phyloP scores from a whole-genome alignment of 352 stramenopile genomes.

The Saprolegnia parasitica region DNA sequence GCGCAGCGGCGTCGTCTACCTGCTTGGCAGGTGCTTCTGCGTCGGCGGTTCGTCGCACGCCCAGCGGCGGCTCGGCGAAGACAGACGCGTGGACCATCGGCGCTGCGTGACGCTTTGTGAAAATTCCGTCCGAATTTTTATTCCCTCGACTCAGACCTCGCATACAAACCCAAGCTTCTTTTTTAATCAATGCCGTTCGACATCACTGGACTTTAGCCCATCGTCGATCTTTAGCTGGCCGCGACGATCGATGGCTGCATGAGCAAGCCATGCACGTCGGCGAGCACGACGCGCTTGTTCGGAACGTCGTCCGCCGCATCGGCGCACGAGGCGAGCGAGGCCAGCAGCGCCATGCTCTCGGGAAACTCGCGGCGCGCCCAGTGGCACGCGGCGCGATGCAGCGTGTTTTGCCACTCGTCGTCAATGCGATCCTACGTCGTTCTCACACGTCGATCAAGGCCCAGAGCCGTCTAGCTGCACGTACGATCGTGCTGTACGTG shows the following conservation, averaged over 20 bases:
- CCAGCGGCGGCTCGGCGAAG: slow-evolving; percentile 8
- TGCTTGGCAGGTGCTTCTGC: neutral
- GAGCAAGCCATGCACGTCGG: slow-evolving; percentile 9
- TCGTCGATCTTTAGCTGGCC: neutral
- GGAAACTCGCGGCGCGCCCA: slow-evolving; percentile 2
- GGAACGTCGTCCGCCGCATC: neutral
- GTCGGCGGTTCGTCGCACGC: slow-evolving; percentile 9
- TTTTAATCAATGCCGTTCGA: neutral
- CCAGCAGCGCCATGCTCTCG: slow-evolving; percentile 15
- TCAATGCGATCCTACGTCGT: slow-evolving; percentile 16
- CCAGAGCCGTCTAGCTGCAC: neutral
- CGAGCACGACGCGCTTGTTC: slow-evolving; percentile 21
- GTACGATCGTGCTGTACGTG: slow-evolving; percentile 15
- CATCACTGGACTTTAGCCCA: slow-evolving; percentile 5
- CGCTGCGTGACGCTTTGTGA: neutral
- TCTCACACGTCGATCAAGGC: neutral
- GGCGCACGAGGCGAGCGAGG: neutral
- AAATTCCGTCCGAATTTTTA: slow-evolving; percentile 6
- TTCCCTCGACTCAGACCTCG: neutral
- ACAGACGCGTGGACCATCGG: slow-evolving; percentile 8
- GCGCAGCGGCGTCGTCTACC: neutral
- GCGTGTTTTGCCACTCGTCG: slow-evolving; percentile 26
- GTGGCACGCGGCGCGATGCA: slow-evolving; percentile 12
- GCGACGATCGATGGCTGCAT: neutral
- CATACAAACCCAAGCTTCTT: neutral